Base-by-base conservation (phyloP, 208 protist genomes). In the Trypanosoma cruzi region DNA sequence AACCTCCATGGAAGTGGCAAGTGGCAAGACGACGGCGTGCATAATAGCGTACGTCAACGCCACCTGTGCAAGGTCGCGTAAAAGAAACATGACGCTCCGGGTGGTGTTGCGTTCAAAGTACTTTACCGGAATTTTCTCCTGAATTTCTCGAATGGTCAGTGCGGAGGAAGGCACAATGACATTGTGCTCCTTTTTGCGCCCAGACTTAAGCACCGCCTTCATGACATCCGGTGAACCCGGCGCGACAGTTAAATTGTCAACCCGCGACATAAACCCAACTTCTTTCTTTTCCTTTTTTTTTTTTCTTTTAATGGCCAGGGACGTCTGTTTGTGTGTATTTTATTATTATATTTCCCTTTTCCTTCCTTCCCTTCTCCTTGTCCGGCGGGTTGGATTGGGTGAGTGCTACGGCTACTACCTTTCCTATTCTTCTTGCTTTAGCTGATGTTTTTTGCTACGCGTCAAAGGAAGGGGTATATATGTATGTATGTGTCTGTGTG, bases 71-170 rank as follows among this genome's bases (percentile, higher is more conserved):
- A 90, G 36, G 72, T 95, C 90, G 32, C 86, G 87, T 0, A 53
- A 40, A 18, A 93, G 62, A 71, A 93, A 95, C 20, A 72, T 32
- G 20, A 80, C 40, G 70, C 90, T 84, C 20, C 71, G 36, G 16
- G 65, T 22, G 16, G 71, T 67, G 46, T 70, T 84, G 24, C 85
- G 82, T 61, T 91, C 63, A 73, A 95, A 95, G 72, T 90, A 93
- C 68, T 87, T 73, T 32, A 79, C 58, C 5, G 90, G 87, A 28
- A 95, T 93, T 36, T 84, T 66, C 52, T 90, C 79, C 67, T 90
- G 84, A 63, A 95, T 90, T 57, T 93, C 64, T 53, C 86, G 81
- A 32, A 95, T 66, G 13, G 84, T 92, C 22, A 93, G 76, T 26
- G 81, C 67, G 26, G 79, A 63, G 20, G 87, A 77, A 18, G 90